These are phyloP conservation scores for Ceratocystis huliohia DNA, from an alignment of 2,329 filamentous ascomycete genomes.

Conservation along the genomic window DNA sequence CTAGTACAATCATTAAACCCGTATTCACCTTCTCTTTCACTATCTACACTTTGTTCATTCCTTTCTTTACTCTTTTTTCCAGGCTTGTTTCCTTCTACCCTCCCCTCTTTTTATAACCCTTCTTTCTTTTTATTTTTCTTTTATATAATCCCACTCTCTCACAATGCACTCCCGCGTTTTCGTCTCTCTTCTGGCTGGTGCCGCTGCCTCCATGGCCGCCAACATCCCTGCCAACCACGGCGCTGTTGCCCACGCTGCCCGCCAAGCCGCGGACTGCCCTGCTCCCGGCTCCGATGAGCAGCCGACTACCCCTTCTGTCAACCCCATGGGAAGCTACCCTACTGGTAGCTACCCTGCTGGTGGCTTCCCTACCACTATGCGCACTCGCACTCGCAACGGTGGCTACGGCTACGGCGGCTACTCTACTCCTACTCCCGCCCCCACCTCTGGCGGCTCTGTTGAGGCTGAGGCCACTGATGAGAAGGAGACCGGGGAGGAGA, in stretches of 20 bases:
- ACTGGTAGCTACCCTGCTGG: slow-evolving; percentile 21
- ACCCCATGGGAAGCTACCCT: slow-evolving; percentile 25
- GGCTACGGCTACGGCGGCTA: too few relatives aligned
- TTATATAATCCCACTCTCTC: not conserved
- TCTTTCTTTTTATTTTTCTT: not conserved
- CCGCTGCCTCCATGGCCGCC: slow-evolving; percentile 16
- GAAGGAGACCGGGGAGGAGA: not conserved
- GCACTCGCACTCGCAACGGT: not conserved
- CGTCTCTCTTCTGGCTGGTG: slow-evolving; percentile 16
- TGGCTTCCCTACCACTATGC: not conserved
- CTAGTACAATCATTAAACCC: not conserved
- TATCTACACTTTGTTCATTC: slow-evolving; percentile 4
- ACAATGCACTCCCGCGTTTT: slow-evolving; percentile 18
- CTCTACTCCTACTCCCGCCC: not conserved
- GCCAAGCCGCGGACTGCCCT: slow-evolving; percentile 22
- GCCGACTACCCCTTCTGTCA: not conserved
- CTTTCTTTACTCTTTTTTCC: slow-evolving; percentile 1
- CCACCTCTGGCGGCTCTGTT: not conserved
- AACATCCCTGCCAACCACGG: slow-evolving; percentile 22
- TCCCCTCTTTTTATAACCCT: slow-evolving; percentile 9
- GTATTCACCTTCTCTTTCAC: slow-evolving; percentile 2
- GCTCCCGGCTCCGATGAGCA: slow-evolving; percentile 21
- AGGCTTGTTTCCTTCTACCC: not conserved
- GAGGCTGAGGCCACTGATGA: not conserved
- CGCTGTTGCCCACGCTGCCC: slow-evolving; percentile 17